Evolutionary conservation across 768 basidiomycete species (phyloP).

Genomic region (Tubosaeta sp.): DNA sequence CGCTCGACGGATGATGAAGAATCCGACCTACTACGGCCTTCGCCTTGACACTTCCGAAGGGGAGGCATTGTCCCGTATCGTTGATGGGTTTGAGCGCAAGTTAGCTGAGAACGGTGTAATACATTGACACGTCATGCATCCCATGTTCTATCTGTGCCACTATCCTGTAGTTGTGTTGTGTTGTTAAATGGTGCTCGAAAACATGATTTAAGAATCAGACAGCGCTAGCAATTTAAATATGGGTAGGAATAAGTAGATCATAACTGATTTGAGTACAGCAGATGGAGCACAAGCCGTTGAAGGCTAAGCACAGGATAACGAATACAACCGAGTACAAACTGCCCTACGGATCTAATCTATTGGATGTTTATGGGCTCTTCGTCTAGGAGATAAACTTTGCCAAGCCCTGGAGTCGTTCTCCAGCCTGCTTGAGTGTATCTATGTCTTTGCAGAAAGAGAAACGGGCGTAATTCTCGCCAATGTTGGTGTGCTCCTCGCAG

Average conservation of each 20-base stretch:
- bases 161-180: too few species aligned
- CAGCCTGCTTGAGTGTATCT: slow-evolving; percentile 79
- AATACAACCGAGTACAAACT: neutral
- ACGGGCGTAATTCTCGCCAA: slow-evolving; percentile 83
- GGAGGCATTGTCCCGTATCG: slow-evolving; percentile 64
- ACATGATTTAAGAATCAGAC: too few species aligned
- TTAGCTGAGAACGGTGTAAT: neutral
- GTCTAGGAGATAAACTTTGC: slow-evolving; percentile 52
- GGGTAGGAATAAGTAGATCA: neutral
- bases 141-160: too few species aligned
- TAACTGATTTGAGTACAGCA: neutral
- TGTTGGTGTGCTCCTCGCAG: slow-evolving; percentile 76
- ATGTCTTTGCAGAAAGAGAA: slow-evolving; percentile 97
- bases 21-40: slow-evolving; percentile 83
- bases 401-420: slow-evolving; percentile 72
- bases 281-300: neutral
- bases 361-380: neutral
- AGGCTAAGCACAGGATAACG: neutral
- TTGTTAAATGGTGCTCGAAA: neutral
- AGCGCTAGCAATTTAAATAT: too few species aligned
- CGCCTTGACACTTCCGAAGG: slow-evolving; percentile 36
- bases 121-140: neutral
- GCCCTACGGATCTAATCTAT: neutral
- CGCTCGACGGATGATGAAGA: slow-evolving; percentile 61
- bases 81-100: slow-evolving; percentile 45